phyloP scores from a whole-genome alignment of 176 grass and related monocot genomes.

The Eremochloa ophiuroides region DNA sequence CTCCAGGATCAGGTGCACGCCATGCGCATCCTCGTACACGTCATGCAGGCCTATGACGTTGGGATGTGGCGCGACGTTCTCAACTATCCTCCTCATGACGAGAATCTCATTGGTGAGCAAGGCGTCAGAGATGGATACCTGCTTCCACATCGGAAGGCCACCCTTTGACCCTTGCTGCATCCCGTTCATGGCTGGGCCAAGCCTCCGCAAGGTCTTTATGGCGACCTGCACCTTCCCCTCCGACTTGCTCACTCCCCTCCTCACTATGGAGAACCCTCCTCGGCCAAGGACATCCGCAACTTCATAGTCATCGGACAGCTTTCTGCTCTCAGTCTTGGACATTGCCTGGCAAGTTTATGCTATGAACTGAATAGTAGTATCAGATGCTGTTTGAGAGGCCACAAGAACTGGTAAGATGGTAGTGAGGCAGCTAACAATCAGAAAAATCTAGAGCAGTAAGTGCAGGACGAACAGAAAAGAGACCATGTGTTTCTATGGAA shows the following conservation, averaged over 20 bases:
- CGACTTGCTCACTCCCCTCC: slow-evolving; percentile 58
- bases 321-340: slow-evolving; percentile 49
- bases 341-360: slow-evolving; percentile 1
- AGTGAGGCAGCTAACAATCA: not conserved
- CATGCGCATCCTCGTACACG: slow-evolving; percentile 50
- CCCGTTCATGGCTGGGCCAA: slow-evolving; percentile 31
- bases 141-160: slow-evolving; percentile 50
- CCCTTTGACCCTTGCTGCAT: slow-evolving; percentile 28
- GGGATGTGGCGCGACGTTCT: slow-evolving; percentile 53
- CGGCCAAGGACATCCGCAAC: slow-evolving; percentile 53
- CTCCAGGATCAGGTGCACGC: slow-evolving; percentile 62
- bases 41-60: slow-evolving; percentile 63
- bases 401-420: not conserved
- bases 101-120: slow-evolving; percentile 66
- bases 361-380: not conserved
- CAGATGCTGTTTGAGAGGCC: not conserved
- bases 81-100: slow-evolving; percentile 73
- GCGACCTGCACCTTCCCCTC: slow-evolving; percentile 41
- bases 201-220: slow-evolving; percentile 61
- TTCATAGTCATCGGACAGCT: slow-evolving; percentile 54
- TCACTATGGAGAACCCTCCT: slow-evolving; percentile 65
- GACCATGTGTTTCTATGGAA: not conserved
- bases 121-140: slow-evolving; percentile 61
- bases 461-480: not conserved
- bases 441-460: not conserved